Evolutionary conservation across 768 basidiomycete genomes (phyloP).

Genomic region (Rhodotorula paludigena): DNA sequence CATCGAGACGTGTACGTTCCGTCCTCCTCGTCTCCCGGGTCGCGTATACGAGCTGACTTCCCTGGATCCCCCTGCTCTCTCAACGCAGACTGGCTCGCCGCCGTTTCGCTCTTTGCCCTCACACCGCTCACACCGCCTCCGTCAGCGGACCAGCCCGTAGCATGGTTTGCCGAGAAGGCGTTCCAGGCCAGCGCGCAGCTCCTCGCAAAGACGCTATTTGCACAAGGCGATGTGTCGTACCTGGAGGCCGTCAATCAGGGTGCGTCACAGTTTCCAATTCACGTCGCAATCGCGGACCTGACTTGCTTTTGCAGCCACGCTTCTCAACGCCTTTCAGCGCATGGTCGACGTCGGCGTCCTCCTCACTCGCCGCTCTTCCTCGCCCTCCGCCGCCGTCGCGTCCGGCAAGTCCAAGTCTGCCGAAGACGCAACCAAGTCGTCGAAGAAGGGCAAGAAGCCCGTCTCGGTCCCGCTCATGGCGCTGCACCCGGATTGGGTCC

Average conservation of each 20-base stretch:
- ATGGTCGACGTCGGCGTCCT: conserved; percentile 37
- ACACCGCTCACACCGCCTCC: conserved; percentile 1
- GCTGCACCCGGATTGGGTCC: conserved; percentile 38
- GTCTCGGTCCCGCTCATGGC: conserved; percentile 33
- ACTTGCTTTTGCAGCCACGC: conserved; percentile 12
- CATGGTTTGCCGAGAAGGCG: conserved; percentile 30
- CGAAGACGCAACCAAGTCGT: too few relatives aligned
- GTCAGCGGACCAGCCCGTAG: conserved; percentile 3
- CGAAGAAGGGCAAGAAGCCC: conserved; percentile 19
- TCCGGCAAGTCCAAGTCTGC: too few relatives aligned
- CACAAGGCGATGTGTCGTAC: conserved; percentile 39
- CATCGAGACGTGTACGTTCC: conserved; percentile 25
- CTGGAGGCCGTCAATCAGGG: conserved; percentile 41
- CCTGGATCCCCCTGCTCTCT: neutral
- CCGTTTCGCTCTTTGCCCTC: conserved; percentile 36
- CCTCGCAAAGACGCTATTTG: conserved; percentile 34
- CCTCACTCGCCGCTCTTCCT: conserved; percentile 15
- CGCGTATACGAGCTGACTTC: too few relatives aligned
- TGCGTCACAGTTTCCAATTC: neutral
- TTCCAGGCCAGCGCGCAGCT: conserved; percentile 30
- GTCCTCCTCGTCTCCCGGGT: too few relatives aligned
- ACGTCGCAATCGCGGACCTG: neutral
- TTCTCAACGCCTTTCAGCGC: conserved; percentile 40
- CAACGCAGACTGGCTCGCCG: conserved; percentile 35
- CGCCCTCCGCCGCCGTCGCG: neutral